phyloP scores from a whole-genome alignment of 306 rosid genomes.

The Dicorynia guianensis region DNA sequence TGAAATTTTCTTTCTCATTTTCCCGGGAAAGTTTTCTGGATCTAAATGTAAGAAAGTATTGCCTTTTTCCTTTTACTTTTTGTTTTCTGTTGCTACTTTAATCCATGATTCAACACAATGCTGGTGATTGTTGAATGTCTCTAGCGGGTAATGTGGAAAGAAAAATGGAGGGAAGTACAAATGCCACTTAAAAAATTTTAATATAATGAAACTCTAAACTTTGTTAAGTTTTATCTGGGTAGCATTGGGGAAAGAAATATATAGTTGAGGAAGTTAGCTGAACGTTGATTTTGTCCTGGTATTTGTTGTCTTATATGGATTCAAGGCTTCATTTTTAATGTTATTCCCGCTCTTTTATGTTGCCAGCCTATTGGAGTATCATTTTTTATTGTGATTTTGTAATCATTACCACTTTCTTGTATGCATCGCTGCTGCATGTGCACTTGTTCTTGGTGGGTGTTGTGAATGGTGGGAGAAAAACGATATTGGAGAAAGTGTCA shows the following conservation, averaged over 20 bases:
- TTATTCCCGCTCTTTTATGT: neutral
- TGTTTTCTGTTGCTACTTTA: too few relatives aligned
- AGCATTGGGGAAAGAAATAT: neutral
- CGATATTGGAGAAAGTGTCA: neutral
- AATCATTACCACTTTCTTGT: neutral
- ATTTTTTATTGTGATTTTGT: neutral
- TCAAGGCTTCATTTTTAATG: too few relatives aligned
- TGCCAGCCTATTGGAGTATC: neutral
- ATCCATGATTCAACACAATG: neutral
- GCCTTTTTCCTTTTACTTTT: neutral
- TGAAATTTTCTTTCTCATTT: constrained; percentile 1
- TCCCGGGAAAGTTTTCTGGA: neutral
- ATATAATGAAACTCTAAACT: too few relatives aligned
- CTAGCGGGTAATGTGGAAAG: too few relatives aligned
- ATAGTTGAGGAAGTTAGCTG: neutral
- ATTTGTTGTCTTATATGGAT: neutral
- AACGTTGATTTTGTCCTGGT: neutral
- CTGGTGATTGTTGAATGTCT: neutral
- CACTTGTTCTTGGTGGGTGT: neutral
- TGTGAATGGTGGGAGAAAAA: neutral
- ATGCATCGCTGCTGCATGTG: neutral
- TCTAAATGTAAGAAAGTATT: constrained; percentile 28
- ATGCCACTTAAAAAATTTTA: neutral
- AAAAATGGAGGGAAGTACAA: neutral
- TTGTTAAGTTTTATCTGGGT: neutral